These are phyloP conservation scores for Cladosporium halotolerans DNA, from an alignment of 2,329 filamentous ascomycete species.

Conservation along the genomic window DNA sequence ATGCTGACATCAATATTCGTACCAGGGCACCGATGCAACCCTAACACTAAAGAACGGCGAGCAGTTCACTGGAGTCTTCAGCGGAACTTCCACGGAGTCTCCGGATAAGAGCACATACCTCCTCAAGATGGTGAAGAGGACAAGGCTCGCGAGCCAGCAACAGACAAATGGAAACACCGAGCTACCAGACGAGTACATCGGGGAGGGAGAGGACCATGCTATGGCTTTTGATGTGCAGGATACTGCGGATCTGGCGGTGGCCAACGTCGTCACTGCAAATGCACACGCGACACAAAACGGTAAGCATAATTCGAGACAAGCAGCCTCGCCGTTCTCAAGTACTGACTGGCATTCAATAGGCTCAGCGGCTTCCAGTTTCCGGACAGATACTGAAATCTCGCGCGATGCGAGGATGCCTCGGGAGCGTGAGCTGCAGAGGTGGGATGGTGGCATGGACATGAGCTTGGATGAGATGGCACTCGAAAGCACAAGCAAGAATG, in stretches of 20 bases:
- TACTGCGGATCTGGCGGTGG: slow-evolving; percentile 50
- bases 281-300: slow-evolving; percentile 52
- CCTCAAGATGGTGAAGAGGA: slow-evolving; percentile 60
- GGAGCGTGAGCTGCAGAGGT: slow-evolving; percentile 73
- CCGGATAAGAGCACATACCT: slow-evolving; percentile 48
- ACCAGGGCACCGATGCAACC: slow-evolving; percentile 50
- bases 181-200: slow-evolving; percentile 38
- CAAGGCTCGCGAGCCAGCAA: slow-evolving; percentile 33
- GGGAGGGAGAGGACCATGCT: slow-evolving; percentile 41
- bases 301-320: slow-evolving; percentile 30
- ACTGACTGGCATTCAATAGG: slow-evolving; percentile 44
- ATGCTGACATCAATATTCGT: slow-evolving; percentile 8
- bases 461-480: slow-evolving; percentile 59
- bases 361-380: slow-evolving; percentile 58
- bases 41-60: slow-evolving; percentile 57
- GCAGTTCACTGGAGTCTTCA: slow-evolving; percentile 56
- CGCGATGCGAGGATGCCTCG: slow-evolving; percentile 51
- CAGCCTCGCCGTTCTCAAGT: background rate
- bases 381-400: slow-evolving; percentile 84
- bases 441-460: slow-evolving; percentile 60
- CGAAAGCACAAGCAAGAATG: slow-evolving; percentile 28
- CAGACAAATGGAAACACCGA: slow-evolving; percentile 43
- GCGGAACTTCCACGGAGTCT: slow-evolving; percentile 46
- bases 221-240: slow-evolving; percentile 60
- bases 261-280: slow-evolving; percentile 48